phyloP scores from a whole-genome alignment of 495 filamentous ascomycete species.

The Aspergillus conjunctus region DNA sequence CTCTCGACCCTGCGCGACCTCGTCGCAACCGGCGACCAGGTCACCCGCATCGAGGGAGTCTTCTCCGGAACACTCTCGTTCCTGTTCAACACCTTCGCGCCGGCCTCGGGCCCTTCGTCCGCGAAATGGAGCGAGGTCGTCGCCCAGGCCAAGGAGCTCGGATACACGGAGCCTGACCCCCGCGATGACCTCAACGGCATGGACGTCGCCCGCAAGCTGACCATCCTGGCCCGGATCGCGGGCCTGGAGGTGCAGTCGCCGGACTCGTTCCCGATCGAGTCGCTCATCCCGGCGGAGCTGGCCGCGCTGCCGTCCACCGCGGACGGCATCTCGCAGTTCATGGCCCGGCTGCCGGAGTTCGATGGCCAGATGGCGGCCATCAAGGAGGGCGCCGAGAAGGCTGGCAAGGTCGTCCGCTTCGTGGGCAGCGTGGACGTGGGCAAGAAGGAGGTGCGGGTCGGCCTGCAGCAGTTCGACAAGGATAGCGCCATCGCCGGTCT shows the following conservation, averaged over 20 bases:
- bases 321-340: slow-evolving; percentile 68
- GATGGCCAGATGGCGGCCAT: slow-evolving; percentile 81
- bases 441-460: slow-evolving; percentile 77
- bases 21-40: slow-evolving; percentile 83
- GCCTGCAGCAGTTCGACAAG: slow-evolving; percentile 81
- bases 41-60: slow-evolving; percentile 89
- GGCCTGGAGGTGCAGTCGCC: slow-evolving; percentile 77
- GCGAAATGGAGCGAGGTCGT: slow-evolving; percentile 86
- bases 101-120: slow-evolving; percentile 58
- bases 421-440: slow-evolving; percentile 89
- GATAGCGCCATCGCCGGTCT: slow-evolving; percentile 86
- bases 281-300: slow-evolving; percentile 80
- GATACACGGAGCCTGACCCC: slow-evolving; percentile 96
- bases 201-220: slow-evolving; percentile 95
- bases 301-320: slow-evolving; percentile 68
- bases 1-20: slow-evolving; percentile 90
- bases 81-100: slow-evolving; percentile 93
- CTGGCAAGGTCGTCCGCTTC: slow-evolving; percentile 90
- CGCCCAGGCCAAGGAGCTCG: slow-evolving; percentile 85
- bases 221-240: slow-evolving; percentile 82
- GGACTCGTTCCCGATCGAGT: slow-evolving; percentile 87
- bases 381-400: slow-evolving; percentile 74
- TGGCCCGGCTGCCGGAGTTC: slow-evolving; percentile 72
- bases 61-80: slow-evolving; percentile 96
- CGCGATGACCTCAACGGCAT: slow-evolving; percentile 94